Base-by-base conservation (phyloP, 805 yeast genomes). In the Nakazawaea sp. region DNA sequence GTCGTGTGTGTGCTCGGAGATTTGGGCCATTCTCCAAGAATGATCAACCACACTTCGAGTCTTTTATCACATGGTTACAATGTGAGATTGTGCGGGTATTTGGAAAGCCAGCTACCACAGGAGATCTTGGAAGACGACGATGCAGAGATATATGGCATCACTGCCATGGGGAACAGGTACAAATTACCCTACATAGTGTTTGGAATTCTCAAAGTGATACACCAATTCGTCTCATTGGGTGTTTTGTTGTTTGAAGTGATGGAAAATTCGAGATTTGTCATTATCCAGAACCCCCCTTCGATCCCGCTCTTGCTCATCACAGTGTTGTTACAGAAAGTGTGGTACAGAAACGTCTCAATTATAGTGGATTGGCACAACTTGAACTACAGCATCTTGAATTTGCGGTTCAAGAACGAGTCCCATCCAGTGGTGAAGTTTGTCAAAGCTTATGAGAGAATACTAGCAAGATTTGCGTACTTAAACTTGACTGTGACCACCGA, bases 361-460 rank as follows among this genome's bases (percentile, higher is more conserved):
- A 69, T 92, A 16, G 74, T 92, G 33, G 99, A 92, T 59, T 92
- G 98, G 98, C 99, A 92, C 58, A 92, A 92, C 57, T 66, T 92
- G 48, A 95, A 94, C 28, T 90, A 75, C 56, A 74, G 95, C 2
- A 85, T 92, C 19, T 59, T 92, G 40, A 79, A 81, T 36, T 54
- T 90, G 51, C 77, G 77, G 47, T 75, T 76, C 46, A 52, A 67
- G 4, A 68, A 68, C 38, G 53, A 58, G 34, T 59, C 58, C 24
- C 85, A 85, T 51, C 78, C 81, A 0, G 56, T 84, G 38, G 94
- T 88, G 2, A 55, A 62, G 35, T 21, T 77, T 2, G 70, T 85
- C 52, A 72, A 63, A 39, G 40, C 59, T 5, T 82, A 89, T 50
- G 99, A 92, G 56, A 54, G 56, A 29, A 38, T 54, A 11, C 70